Evolutionary conservation across 1,284 basidiomycete species (phyloP).

Genomic region (Fomes fomentarius): DNA sequence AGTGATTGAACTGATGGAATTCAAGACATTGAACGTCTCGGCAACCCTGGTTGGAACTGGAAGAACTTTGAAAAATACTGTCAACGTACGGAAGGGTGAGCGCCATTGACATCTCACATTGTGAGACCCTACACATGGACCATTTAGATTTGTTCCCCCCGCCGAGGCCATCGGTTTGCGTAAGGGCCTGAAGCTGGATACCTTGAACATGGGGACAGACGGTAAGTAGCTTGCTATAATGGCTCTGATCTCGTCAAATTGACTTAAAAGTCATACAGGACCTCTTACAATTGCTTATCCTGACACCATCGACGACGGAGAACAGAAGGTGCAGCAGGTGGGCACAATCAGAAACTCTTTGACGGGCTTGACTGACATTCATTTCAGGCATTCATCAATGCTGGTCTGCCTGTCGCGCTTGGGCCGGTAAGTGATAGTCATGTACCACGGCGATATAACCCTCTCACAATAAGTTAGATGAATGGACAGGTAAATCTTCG

Average conservation of each 20-base stretch:
- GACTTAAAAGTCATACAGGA: constrained; percentile 9
- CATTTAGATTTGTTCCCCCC: constrained; percentile 27
- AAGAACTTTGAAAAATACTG: constrained; percentile 27
- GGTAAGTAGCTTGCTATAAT: constrained; percentile 10
- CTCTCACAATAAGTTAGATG: constrained; percentile 15
- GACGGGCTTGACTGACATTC: background rate
- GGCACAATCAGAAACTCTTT: no score
- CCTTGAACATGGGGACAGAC: constrained; percentile 22
- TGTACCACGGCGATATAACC: background rate
- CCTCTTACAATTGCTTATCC: constrained; percentile 28
- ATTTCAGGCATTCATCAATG: constrained; percentile 18
- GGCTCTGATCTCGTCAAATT: background rate
- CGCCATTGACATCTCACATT: background rate
- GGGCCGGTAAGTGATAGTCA: constrained; percentile 21
- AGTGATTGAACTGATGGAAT: no score
- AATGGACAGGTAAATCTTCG: constrained; percentile 28
- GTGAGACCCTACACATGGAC: no score
- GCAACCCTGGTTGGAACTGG: constrained; percentile 33
- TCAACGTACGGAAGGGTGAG: constrained; percentile 23
- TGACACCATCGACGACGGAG: constrained; percentile 24
- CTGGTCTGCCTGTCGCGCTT: constrained; percentile 25
- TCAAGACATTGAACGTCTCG: constrained; percentile 30
- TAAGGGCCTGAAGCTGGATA: constrained; percentile 23
- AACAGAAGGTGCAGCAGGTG: constrained; percentile 28
- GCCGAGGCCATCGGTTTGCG: constrained; percentile 17